Base-by-base conservation (phyloP, 2,329 filamentous ascomycete genomes). In the Magnaporthiopsis incrustans region DNA sequence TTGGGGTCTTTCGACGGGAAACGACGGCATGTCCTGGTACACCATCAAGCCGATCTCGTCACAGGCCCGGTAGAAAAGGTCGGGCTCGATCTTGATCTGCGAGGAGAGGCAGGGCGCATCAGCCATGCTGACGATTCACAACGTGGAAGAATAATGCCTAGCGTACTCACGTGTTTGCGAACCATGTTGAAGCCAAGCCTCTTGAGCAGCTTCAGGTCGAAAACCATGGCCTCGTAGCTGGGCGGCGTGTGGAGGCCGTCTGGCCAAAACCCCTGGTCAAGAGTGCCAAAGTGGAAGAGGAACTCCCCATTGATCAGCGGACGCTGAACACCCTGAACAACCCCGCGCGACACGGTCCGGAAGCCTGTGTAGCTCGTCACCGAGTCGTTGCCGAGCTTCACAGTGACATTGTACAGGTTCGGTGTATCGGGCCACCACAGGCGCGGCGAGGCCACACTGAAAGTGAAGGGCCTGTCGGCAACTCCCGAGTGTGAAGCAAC, bases 241-340 rank as follows among this genome's bases (percentile, higher is more conserved):
- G 88, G 89, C 0, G 89, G 82, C 0, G 82, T 82, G 70, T 90
- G 83, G 4, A 90, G 76, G 0, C 88, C 88, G 69, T 90, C 88
- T 0, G 87, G 88, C 88, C 87, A 90, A 72, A 79, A 89, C 0
- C 88, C 88, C 68, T 91, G 88, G 65, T 91, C 88, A 0, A 91
- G 77, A 0, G 87, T 88, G 3, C 87, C 87, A 62, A 90, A 88
- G 57, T 83, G 78, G 72, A 90, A 91, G 15, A 85, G 76, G 56
- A 89, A 89, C 63, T 89, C 78, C n/a, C 85, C 87, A 66, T 91
- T 91, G 56, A 91, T 74, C 0, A 89, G 73, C 0, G 87, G 86
- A 0, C 88, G 81, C 64, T 83, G 77, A 1, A 88, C 71, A 0
- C 85, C 87, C 25, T 87, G 74, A 1, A 90, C 76, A 0, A 76